Conservation (phyloP, 2,329 filamentous ascomycete genomes). For the Aspergillus clavatus region DNA sequence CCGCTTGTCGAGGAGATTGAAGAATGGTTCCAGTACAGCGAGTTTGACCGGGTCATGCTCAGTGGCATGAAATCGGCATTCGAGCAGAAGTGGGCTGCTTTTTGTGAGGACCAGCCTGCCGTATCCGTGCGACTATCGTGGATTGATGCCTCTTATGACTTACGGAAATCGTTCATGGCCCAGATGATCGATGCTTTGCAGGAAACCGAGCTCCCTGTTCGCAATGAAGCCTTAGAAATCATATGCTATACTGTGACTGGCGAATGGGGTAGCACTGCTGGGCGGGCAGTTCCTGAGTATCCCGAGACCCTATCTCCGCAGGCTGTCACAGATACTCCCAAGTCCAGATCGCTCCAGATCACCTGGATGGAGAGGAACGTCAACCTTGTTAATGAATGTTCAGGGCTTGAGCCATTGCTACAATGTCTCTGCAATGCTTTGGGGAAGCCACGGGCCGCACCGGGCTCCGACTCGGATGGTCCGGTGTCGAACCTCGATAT, state of each 20-base stretch:
- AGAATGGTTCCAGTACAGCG: slow-evolving; percentile 94
- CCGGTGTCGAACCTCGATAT: slow-evolving; percentile 30
- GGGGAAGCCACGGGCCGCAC: slow-evolving; percentile 30
- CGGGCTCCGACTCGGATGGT: slow-evolving; percentile 21
- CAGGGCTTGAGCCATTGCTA: slow-evolving; percentile 34
- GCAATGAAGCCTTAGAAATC: slow-evolving; percentile 44
- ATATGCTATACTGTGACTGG: slow-evolving; percentile 58
- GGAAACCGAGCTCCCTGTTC: slow-evolving; percentile 35
- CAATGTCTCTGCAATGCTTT: slow-evolving; percentile 36
- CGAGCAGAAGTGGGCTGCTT: slow-evolving; percentile 66
- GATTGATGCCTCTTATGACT: slow-evolving; percentile 59
- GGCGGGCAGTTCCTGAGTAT: slow-evolving; percentile 34
- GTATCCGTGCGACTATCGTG: slow-evolving; percentile 52
- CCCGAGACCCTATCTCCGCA: slow-evolving; percentile 31
- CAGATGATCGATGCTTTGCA: slow-evolving; percentile 35
- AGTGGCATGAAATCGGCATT: slow-evolving; percentile 72
- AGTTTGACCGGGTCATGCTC: slow-evolving; percentile 77
- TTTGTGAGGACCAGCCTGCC: slow-evolving; percentile 35
- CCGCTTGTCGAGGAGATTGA: slow-evolving; percentile 83
- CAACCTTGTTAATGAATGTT: slow-evolving; percentile 33
- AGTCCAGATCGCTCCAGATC: slow-evolving; percentile 46
- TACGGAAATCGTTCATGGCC: slow-evolving; percentile 39
- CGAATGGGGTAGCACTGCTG: slow-evolving; percentile 65
- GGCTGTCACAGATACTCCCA: slow-evolving; percentile 38
- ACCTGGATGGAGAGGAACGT: slow-evolving; percentile 44